Base-by-base conservation (phyloP, 352 stramenopile genomes). In the Phytophthora cactorum region DNA sequence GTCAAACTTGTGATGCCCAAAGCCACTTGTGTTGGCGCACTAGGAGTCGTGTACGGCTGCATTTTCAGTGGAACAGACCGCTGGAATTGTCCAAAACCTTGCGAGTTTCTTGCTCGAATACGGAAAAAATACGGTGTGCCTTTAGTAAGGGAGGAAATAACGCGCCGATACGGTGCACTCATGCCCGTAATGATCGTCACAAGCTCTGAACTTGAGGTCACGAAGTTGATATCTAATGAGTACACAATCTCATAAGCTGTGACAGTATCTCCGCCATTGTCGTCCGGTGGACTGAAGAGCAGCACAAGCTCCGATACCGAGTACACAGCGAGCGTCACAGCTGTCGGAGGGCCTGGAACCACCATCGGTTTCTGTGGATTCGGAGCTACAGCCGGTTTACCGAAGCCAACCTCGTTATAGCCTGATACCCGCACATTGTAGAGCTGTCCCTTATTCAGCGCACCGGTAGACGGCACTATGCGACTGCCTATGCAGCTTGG, bases 381-480 rank as follows among this genome's bases (percentile, higher is more conserved):
- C 2, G 68, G 58, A 25, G 75, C 84, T 43, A 78, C 62, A 4
- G 65, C 77, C 3, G 92, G 85, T 11, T 89, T 61, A 14, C 93
- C 90, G 61, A 96, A 99, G 8, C 97, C 96, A 8, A 98, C 70
- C 25, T 88, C 82, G 81, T 99, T 99, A 78, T 98, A 98, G 4
- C 96, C 92, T 31, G 93, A 97, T 32, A 99, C 93, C 15, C 96
- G 91, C n/a, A 92, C 86, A 66, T 97, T 95, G 74, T 99, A 98
- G 12, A 91, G 77, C 44, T 97, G 78, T 0, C 96, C 96, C 52
- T 97, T 88, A 49, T 91, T 88, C 14, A 99, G 78, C 9, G 81
- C 85, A 15, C 75, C 83, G 0, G 54, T 67, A 0, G 71, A 63
- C 2, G 86, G 96, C 22, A 98, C 82, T 6, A 97, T 73, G 36